Evolutionary conservation across 148 eudicot species (phyloP).

Genomic region (Rhododendron ovatum): DNA sequence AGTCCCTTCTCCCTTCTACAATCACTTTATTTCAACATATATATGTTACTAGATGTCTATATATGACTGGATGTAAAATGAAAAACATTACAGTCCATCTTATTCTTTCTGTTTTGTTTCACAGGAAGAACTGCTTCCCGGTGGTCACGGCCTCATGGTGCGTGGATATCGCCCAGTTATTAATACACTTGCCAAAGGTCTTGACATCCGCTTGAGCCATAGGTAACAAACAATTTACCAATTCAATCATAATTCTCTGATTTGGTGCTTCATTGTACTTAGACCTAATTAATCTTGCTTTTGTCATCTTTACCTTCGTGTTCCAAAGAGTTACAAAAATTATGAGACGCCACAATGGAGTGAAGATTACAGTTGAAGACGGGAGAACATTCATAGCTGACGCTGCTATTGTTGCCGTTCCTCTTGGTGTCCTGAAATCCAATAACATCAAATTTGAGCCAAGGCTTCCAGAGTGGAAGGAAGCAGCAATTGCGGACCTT

Average conservation of each 20-base stretch:
- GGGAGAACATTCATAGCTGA: conserved; percentile 77
- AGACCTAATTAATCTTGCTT: not conserved
- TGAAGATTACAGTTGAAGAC: conserved; percentile 72
- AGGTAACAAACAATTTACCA: conserved; percentile 32
- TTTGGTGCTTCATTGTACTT: not conserved
- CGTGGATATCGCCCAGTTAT: conserved; percentile 92
- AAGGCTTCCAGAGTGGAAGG: conserved; percentile 92
- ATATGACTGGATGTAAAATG: not conserved
- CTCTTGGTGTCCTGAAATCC: conserved; percentile 89
- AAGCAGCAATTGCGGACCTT: conserved; percentile 74
- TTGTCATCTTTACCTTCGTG: conserved; percentile 2
- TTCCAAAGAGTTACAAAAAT: conserved; percentile 62
- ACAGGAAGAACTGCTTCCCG: conserved; percentile 95
- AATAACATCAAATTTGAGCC: conserved; percentile 75
- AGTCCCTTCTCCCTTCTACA: not conserved
- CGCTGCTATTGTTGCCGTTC: conserved; percentile 77
- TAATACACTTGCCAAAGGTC: conserved; percentile 93
- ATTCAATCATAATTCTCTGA: not conserved
- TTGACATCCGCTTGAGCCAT: conserved; percentile 70
- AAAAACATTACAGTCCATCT: not conserved
- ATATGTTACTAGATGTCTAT: not conserved
- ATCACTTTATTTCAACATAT: not conserved
- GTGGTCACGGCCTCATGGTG: conserved; percentile 99
- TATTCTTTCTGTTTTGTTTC: not conserved
- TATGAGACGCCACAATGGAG: conserved; percentile 65